Evolutionary conservation across 192 early-diverging fungal species (phyloP), one percentile per base, ranked within the genome.

Genomic region (Podila epigama): DNA sequence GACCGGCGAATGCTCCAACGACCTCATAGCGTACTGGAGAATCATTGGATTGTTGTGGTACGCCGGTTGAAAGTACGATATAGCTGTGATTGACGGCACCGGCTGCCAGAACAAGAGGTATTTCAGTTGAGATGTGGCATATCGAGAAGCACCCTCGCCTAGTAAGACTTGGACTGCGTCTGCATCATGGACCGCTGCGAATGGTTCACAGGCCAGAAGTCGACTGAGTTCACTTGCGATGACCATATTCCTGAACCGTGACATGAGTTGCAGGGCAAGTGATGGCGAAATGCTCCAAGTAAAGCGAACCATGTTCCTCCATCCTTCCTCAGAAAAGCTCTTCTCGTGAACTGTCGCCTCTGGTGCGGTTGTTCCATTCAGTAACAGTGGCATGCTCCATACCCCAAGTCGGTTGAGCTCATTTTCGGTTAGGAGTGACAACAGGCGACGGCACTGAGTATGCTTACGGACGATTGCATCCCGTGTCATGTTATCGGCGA

Each of bases 11-110:
- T 89, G 87, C 68, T 96, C 93, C 12, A 99, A 79, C 34, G 92
- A 89, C 16, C 96, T 87, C 85, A 97, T 92, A 8, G 96, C 90
- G 70, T 97, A 99, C 77, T 99, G 98, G 59, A 98, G 77, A 1
- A 96, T 86, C 87, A 97, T 88, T 6, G 98, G 94, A 51, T 95
- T 85, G 63, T 87, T 84, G 55, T 85, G 87, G 79, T 85, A 87
- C 16, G 84, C 69, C 34, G 92, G 90, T 48, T 89, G 88, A 83
- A 89, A 90, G 69, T 89, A 97, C 11, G 88, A 84, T 28, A 94
- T 86, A 8, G 96, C 96, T 0, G 91, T 91, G 63, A 99, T 93
- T 4, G 97, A 96, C 29, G 95, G 89, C 0, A 96, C 94, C 7
- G 93, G 87, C 31, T 87, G 83, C 97, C 97, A 98, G 81, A 95